Evolutionary conservation across 2,329 filamentous ascomycete genomes (phyloP).

Genomic region (Sarocladium brachiariae): DNA sequence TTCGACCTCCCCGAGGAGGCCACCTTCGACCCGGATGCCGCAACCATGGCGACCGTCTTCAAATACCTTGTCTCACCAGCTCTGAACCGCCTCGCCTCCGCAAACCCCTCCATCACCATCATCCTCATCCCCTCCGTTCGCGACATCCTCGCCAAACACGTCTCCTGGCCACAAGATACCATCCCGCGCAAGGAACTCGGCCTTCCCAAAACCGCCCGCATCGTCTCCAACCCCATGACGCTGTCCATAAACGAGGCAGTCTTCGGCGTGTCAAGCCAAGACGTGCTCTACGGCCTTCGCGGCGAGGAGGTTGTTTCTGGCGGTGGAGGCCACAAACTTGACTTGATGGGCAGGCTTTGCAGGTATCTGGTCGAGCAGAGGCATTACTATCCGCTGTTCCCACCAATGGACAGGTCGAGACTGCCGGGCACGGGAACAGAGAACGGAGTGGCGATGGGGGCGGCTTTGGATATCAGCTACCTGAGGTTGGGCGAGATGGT

Average conservation of each 20-base stretch:
- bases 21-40: slow-evolving; percentile 65
- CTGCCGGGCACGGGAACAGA: slow-evolving; percentile 58
- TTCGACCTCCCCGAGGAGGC: slow-evolving; percentile 67
- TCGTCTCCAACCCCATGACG: slow-evolving; percentile 87
- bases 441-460: slow-evolving; percentile 58
- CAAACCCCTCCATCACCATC: slow-evolving; percentile 72
- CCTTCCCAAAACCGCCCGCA: slow-evolving; percentile 66
- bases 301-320: slow-evolving; percentile 53
- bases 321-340: slow-evolving; percentile 22
- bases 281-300: slow-evolving; percentile 76
- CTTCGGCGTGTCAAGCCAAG: slow-evolving; percentile 75
- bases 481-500: slow-evolving; percentile 88
- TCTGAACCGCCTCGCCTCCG: slow-evolving; percentile 60
- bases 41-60: slow-evolving; percentile 78
- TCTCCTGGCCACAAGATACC: slow-evolving; percentile 68
- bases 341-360: slow-evolving; percentile 64
- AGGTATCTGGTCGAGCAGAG: slow-evolving; percentile 80
- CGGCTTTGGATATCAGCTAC: slow-evolving; percentile 76
- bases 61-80: slow-evolving; percentile 69
- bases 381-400: slow-evolving; percentile 86
- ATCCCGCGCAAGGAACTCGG: slow-evolving; percentile 67
- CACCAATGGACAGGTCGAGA: slow-evolving; percentile 62
- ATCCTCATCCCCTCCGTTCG: slow-evolving; percentile 78
- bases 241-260: slow-evolving; percentile 82
- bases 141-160: slow-evolving; percentile 73